Evolutionary conservation across 1,139 yeast genomes (phyloP).

Genomic region (Yamadazyma dushanensis): DNA sequence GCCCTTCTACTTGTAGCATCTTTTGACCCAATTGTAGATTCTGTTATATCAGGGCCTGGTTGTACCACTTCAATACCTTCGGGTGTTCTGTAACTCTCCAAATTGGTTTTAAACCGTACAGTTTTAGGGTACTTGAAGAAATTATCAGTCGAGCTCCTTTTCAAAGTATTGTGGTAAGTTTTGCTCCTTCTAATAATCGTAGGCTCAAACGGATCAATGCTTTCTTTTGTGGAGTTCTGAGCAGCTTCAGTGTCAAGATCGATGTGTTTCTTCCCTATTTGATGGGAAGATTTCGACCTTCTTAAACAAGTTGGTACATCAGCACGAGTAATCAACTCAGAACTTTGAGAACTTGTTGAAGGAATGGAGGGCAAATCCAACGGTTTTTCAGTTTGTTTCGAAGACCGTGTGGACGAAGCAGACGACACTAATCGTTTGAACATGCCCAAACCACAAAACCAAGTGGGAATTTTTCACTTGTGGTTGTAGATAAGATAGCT

Average conservation of each 20-base stretch:
- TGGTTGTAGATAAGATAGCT: background rate
- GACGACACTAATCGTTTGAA: conserved; percentile 4
- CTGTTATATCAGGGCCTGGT: too few relatives aligned
- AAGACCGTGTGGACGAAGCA: background rate
- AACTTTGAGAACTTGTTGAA: conserved; percentile 1
- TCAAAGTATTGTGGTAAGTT: conserved; percentile 10
- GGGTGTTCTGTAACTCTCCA: background rate
- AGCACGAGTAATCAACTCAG: conserved; percentile 5
- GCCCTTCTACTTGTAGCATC: too few relatives aligned
- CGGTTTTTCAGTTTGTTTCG: background rate
- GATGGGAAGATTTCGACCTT: conserved; percentile 8
- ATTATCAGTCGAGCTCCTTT: background rate
- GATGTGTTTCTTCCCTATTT: background rate
- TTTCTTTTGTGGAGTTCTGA: conserved; percentile 11
- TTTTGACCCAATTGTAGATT: too few relatives aligned
- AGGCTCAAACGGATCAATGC: conserved; percentile 17
- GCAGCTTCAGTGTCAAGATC: conserved; percentile 1
- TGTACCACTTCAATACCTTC: too few relatives aligned
- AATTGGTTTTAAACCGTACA: background rate
- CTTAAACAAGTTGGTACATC: conserved; percentile 10
- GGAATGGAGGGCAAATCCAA: background rate
- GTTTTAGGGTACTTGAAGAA: background rate
- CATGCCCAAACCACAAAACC: conserved; percentile 1
- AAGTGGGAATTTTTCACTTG: background rate
- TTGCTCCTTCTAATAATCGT: conserved; percentile 8